Base-by-base conservation (phyloP, 305 asterid genomes). In the Euphrasia arctica region DNA sequence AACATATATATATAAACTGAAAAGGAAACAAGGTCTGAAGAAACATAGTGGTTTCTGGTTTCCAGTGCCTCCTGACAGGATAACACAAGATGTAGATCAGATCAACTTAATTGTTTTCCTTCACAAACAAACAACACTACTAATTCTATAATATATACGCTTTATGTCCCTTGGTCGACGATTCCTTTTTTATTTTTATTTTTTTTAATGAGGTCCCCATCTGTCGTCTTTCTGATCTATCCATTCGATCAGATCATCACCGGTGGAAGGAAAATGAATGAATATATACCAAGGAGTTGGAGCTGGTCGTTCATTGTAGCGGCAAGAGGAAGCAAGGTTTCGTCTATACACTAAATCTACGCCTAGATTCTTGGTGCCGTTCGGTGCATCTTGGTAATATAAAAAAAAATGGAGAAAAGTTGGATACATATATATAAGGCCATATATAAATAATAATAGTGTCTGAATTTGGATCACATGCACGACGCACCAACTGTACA, bases 61-160 rank as follows among this genome's bases (percentile, higher is more conserved):
- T 71, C 74, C 75, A 56, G 50, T 85, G 91, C 88, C 79, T 69
- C 74, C 69, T 82, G 77, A 50, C 56, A 62, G 77, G 54, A 15
- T 14, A 63, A 83, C 95, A 83, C 49, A 83, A n/a, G 88, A 87
- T 83, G 80, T 68, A 81, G 88, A 87, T 85, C 76, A 60, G 77
- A 81, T 81, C 87, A 67, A 73, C 56, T 0, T 81, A 88, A 78
- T 67, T 70, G 85, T 77, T 74, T 56, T 18, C 22, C 78, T 74
- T 56, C 56, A 62, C 73, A 43, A 62, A 55, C 61, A 58, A 49
- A 52, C 71, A 54, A 60, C 50, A 66, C 52, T 66, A 58, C 22
- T 67, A 67, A 71, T 32, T 65, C 71, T 62, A 6, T 6, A 36
- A 5, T 5, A 6, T 1, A 6, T n/a, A n/a, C 2, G 7, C 0